Conservation (phyloP, 495 filamentous ascomycete genomes). For the Trichoderma reesei region DNA sequence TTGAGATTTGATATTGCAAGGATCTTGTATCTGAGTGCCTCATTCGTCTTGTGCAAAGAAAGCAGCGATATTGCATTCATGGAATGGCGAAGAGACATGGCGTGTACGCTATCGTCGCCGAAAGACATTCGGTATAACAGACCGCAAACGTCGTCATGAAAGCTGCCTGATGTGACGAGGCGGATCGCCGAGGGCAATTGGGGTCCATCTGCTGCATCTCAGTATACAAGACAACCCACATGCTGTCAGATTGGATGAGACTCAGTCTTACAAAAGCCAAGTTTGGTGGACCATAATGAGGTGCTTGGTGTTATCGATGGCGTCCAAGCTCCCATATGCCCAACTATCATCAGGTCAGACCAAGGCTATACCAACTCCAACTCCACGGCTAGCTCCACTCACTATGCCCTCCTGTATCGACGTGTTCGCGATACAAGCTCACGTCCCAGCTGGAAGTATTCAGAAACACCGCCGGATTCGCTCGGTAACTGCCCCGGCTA, state of each 20-base stretch:
- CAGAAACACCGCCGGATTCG: background rate
- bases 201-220: background rate
- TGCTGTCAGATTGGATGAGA: too few species aligned
- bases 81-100: slow-evolving; percentile 15
- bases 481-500: background rate
- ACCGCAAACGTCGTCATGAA: slow-evolving; percentile 12
- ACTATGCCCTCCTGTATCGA: slow-evolving; percentile 9
- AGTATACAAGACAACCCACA: background rate
- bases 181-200: background rate
- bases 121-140: slow-evolving; percentile 17
- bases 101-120: slow-evolving; percentile 12
- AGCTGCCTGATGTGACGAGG: slow-evolving; percentile 12
- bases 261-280: background rate
- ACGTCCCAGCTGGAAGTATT: slow-evolving; percentile 9
- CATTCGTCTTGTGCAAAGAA: slow-evolving; percentile 10
- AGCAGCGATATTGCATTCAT: slow-evolving; percentile 15
- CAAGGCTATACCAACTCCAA: background rate
- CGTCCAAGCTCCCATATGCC: background rate
- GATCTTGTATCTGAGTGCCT: slow-evolving; percentile 13
- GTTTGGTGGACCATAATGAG: background rate
- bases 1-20: slow-evolving; percentile 14
- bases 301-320: background rate
- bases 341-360: background rate
- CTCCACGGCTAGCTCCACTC: background rate
- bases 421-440: slow-evolving; percentile 11